These are phyloP conservation scores for Botrytis paeoniae DNA, from an alignment of 2,329 filamentous ascomycete genomes.

Conservation along the genomic window DNA sequence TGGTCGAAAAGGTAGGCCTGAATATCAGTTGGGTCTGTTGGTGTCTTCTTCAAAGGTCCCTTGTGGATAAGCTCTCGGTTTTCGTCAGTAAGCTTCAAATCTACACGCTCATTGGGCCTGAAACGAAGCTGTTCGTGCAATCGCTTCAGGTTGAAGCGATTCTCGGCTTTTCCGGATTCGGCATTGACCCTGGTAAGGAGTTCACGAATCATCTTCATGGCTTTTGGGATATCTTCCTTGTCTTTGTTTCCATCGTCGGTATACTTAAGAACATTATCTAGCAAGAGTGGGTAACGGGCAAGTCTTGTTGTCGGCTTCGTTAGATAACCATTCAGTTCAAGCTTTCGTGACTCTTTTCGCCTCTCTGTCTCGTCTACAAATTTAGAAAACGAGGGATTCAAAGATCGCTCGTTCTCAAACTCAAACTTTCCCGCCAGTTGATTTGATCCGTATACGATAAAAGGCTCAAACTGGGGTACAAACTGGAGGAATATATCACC, in stretches of 20 bases:
- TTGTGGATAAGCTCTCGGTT: slow-evolving; percentile 92
- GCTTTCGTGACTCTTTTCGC: slow-evolving; percentile 91
- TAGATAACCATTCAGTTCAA: slow-evolving; percentile 95
- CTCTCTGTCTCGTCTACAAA: slow-evolving; percentile 97
- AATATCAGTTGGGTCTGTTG: slow-evolving; percentile 84
- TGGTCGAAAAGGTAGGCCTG: slow-evolving; percentile 96
- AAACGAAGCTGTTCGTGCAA: slow-evolving; percentile 91
- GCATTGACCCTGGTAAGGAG: slow-evolving; percentile 86
- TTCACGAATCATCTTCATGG: slow-evolving; percentile 80
- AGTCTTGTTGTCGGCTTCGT: slow-evolving; percentile 96
- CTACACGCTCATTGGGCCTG: slow-evolving; percentile 83
- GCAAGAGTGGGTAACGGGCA: slow-evolving; percentile 85
- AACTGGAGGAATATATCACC: slow-evolving; percentile 94
- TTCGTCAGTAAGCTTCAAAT: slow-evolving; percentile 91
- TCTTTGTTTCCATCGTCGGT: slow-evolving; percentile 87
- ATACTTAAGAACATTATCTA: slow-evolving; percentile 90
- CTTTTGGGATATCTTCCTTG: slow-evolving; percentile 87
- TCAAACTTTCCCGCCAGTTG: slow-evolving; percentile 97
- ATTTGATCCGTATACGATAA: slow-evolving; percentile 93
- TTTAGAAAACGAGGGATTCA: slow-evolving; percentile 78
- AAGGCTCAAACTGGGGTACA: slow-evolving; percentile 89
- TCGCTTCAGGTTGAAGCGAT: slow-evolving; percentile 91
- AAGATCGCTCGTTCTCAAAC: slow-evolving; percentile 91
- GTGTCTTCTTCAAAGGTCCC: slow-evolving; percentile 86
- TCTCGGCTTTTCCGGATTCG: slow-evolving; percentile 95